These are phyloP conservation scores for Claviceps purpurea DNA, from an alignment of 2,329 filamentous ascomycete genomes.

Conservation along the genomic window DNA sequence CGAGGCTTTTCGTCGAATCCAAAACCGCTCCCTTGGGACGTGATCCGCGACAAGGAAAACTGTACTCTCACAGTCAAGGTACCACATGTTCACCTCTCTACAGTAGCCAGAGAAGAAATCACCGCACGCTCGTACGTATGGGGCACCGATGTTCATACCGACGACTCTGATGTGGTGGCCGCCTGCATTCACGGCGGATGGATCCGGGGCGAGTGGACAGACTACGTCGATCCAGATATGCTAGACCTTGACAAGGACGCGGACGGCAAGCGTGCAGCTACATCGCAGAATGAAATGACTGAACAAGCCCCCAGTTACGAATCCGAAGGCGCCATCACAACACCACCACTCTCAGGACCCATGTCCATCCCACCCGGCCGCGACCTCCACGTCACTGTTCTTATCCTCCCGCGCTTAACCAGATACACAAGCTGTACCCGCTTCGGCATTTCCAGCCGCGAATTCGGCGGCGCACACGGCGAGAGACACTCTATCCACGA, in stretches of 20 bases:
- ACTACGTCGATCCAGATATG: conserved; percentile 59
- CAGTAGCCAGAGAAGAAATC: conserved; percentile 65
- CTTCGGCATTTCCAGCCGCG: conserved; percentile 69
- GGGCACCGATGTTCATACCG: conserved; percentile 90
- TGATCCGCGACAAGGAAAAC: conserved; percentile 63
- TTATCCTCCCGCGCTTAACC: conserved; percentile 68
- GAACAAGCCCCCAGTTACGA: conserved; percentile 19
- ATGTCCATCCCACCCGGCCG: conserved; percentile 51
- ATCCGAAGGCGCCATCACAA: conserved; percentile 31
- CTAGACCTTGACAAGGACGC: conserved; percentile 38
- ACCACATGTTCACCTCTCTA: conserved; percentile 60
- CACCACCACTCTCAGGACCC: conserved; percentile 47
- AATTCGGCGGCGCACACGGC: conserved; percentile 49
- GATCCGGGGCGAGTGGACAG: conserved; percentile 77
- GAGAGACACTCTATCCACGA: conserved; percentile 48
- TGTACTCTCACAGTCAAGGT: conserved; percentile 85
- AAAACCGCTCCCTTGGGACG: conserved; percentile 61
- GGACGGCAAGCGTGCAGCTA: conserved; percentile 18
- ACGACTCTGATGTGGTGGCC: conserved; percentile 87
- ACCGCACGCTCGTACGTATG: conserved; percentile 69
- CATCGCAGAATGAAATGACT: conserved; percentile 11
- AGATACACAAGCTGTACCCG: conserved; percentile 63
- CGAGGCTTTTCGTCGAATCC: conserved; percentile 43
- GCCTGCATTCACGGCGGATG: conserved; percentile 89
- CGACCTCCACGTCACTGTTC: conserved; percentile 75